A percentile compares a stretch with the other conserved stretches of the same genome.
Evolutionary conservation across 2,329 filamentous ascomycete genomes (phyloP).

Genomic region (Claviceps paspali): DNA sequence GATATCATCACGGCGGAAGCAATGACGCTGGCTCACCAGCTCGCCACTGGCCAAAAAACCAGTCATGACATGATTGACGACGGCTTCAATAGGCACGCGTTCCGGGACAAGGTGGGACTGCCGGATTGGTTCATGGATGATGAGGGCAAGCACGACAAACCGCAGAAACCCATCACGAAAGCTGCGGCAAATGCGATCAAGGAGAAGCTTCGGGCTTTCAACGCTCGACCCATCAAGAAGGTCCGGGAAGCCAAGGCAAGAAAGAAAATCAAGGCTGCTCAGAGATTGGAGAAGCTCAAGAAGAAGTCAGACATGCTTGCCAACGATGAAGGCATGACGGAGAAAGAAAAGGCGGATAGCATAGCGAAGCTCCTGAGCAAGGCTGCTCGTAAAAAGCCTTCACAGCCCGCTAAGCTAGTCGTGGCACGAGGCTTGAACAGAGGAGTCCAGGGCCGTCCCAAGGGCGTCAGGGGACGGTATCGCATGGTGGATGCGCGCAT

Average conservation of each 20-base stretch:
- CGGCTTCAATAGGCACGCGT: slow-evolving; percentile 81
- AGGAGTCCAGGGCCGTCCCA: slow-evolving; percentile 72
- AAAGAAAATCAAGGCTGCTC: slow-evolving; percentile 92
- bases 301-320: slow-evolving; percentile 90
- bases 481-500: slow-evolving; percentile 91
- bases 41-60: slow-evolving; percentile 74
- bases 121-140: slow-evolving; percentile 98
- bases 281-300: slow-evolving; percentile 81
- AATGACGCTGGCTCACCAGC: slow-evolving; percentile 88
- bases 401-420: slow-evolving; percentile 70
- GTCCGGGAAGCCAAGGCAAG: slow-evolving; percentile 89
- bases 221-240: slow-evolving; percentile 97
- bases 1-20: slow-evolving; percentile 99
- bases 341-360: slow-evolving; percentile 84
- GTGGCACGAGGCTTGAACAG: slow-evolving; percentile 75
- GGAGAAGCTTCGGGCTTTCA: slow-evolving; percentile 82
- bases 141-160: slow-evolving; percentile 68
- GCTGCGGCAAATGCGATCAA: slow-evolving; percentile 84
- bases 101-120: slow-evolving; percentile 80
- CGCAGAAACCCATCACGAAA: slow-evolving; percentile 78
- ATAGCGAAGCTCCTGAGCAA: slow-evolving; percentile 72
- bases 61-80: slow-evolving; percentile 74
- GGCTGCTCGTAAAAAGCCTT: slow-evolving; percentile 75
- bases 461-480: slow-evolving; percentile 88
- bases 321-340: slow-evolving; percentile 81